Conservation (phyloP, 306 rosid genomes). For the Lathyrus aphaca region DNA sequence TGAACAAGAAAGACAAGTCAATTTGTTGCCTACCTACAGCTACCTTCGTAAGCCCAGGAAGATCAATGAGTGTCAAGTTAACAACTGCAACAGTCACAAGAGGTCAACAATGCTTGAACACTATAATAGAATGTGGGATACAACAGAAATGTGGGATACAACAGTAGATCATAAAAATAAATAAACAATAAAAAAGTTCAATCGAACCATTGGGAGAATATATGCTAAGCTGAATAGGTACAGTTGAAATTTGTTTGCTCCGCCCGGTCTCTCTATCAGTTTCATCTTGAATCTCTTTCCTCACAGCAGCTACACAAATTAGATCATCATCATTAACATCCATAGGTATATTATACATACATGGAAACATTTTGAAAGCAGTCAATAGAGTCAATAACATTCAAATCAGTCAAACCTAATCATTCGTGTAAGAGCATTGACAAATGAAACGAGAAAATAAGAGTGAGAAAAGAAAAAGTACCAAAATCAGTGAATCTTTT, state of each 20-base stretch:
- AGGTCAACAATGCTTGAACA: constrained; percentile 20
- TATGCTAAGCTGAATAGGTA: constrained; percentile 96
- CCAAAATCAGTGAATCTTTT: constrained; percentile 81
- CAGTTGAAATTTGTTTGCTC: constrained; percentile 75
- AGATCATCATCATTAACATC: constrained; percentile 24
- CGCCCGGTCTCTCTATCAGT: constrained; percentile 97
- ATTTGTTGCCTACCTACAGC: constrained; percentile 72
- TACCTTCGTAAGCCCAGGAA: constrained; percentile 97
- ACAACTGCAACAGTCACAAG: constrained; percentile 66
- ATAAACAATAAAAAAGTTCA: neutral
- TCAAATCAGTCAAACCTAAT: constrained; percentile 16
- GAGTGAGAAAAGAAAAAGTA: constrained; percentile 41
- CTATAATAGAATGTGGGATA: constrained; percentile 2
- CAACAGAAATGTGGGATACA: neutral
- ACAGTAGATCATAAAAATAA: neutral
- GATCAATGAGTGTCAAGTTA: constrained; percentile 93
- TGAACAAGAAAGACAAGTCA: constrained; percentile 31
- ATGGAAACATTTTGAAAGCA: neutral
- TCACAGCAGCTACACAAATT: constrained; percentile 74
- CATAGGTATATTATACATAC: neutral
- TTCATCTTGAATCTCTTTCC: constrained; percentile 95
- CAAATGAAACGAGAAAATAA: neutral
- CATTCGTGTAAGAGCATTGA: neutral
- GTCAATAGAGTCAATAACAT: constrained; percentile 17
- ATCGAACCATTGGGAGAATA: constrained; percentile 83